Evolutionary conservation across 1,284 basidiomycete genomes (phyloP).

Genomic region (Ustilago tritici): DNA sequence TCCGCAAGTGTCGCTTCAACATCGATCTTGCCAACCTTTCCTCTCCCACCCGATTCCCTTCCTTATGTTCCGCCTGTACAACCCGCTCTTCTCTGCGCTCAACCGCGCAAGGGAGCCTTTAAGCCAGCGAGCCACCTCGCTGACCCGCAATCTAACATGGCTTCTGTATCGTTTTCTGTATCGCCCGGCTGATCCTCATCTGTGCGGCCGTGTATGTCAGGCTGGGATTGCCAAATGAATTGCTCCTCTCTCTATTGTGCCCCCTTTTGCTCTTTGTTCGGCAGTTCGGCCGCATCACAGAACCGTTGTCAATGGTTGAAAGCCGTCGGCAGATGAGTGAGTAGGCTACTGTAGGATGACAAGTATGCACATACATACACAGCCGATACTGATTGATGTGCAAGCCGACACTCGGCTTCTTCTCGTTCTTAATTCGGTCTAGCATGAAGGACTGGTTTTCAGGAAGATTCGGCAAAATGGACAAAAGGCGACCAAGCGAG

Average conservation of each 20-base stretch:
- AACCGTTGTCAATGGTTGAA: neutral
- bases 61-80: too few relatives aligned
- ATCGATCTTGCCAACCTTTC: too few relatives aligned
- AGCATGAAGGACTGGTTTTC: neutral
- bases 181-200: too few relatives aligned
- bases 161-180: too few relatives aligned
- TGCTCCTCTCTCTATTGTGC: neutral
- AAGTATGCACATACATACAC: neutral
- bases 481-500: neutral
- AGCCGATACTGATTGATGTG: neutral
- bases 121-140: too few relatives aligned
- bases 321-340: neutral
- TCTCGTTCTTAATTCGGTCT: neutral
- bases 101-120: too few relatives aligned
- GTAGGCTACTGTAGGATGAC: neutral
- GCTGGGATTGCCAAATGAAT: neutral
- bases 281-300: neutral
- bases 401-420: constrained; percentile 1
- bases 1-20: too few relatives aligned
- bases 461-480: neutral
- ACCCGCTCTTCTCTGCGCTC: too few relatives aligned
- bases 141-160: too few relatives aligned
- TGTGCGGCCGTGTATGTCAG: too few relatives aligned
- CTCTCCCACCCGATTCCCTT: too few relatives aligned
- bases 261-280: neutral